Conservation (phyloP, 345 rosid species). For the Linum trigynum region DNA sequence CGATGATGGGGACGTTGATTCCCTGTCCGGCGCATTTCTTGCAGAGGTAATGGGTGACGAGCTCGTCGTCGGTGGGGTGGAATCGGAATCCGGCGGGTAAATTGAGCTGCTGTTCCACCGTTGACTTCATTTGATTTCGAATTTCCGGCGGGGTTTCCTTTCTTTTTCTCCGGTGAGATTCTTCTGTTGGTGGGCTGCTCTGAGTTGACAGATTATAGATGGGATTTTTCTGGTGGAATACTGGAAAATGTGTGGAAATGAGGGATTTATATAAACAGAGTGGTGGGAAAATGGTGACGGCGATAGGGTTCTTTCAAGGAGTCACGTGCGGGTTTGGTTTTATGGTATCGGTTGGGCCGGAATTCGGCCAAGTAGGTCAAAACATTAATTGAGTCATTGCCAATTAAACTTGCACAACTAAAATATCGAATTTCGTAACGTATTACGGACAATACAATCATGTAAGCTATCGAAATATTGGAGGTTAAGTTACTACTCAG, state of each 20-base stretch:
- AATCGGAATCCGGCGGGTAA: constrained; percentile 91
- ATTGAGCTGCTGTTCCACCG: constrained; percentile 26
- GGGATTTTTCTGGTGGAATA: background rate
- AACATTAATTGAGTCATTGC: no score
- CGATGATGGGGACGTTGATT: constrained; percentile 57
- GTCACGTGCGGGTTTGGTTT: background rate
- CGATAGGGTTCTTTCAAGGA: background rate
- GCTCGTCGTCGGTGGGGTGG: constrained; percentile 90
- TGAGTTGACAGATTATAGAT: background rate
- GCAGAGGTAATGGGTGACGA: constrained; percentile 63
- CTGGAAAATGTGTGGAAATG: background rate
- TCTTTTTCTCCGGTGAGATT: background rate
- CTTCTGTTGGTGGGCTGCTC: background rate
- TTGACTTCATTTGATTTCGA: constrained; percentile 27
- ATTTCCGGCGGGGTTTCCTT: background rate
- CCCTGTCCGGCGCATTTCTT: constrained; percentile 54
- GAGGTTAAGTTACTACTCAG: no score
- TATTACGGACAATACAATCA: no score
- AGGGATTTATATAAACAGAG: background rate
- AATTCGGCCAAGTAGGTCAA: background rate
- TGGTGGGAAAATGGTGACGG: background rate
- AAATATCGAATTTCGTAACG: no score
- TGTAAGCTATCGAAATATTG: no score
- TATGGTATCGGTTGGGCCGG: background rate
- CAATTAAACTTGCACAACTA: background rate